Evolutionary conservation across 1,139 yeast species (phyloP).

Genomic region (Taphrina confusa): DNA sequence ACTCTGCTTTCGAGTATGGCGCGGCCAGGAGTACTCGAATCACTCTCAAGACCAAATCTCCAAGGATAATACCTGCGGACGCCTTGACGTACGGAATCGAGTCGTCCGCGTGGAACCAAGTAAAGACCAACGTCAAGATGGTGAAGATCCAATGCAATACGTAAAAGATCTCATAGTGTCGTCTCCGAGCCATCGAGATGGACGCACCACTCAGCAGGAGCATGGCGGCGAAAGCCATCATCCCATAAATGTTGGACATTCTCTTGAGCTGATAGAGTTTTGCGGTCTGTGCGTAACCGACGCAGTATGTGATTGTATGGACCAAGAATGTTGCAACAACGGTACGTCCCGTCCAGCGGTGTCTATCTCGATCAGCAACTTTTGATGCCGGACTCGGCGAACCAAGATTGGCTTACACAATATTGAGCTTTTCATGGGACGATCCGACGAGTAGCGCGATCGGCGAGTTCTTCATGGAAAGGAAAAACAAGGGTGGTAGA

Average conservation of each 20-base stretch:
- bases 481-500: conserved; percentile 57
- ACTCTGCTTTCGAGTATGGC: conserved; percentile 1
- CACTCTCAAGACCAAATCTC: conserved; percentile 38
- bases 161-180: conserved; percentile 39
- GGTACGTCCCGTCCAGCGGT: conserved; percentile 66
- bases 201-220: conserved; percentile 38
- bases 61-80: conserved; percentile 37
- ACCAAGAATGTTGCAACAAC: conserved; percentile 52
- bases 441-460: conserved; percentile 67
- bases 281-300: conserved; percentile 33
- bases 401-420: conserved; percentile 44
- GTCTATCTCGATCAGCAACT: conserved; percentile 44
- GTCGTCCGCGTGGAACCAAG: conserved; percentile 38
- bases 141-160: conserved; percentile 38
- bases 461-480: conserved; percentile 69
- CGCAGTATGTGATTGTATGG: conserved; percentile 43
- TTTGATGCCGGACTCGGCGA: not conserved
- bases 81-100: conserved; percentile 39
- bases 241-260: conserved; percentile 39
- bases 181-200: conserved; percentile 37
- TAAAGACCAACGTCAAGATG: conserved; percentile 34
- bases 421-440: conserved; percentile 61
- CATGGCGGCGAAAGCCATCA: conserved; percentile 38
- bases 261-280: conserved; percentile 35
- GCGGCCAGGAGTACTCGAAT: conserved; percentile 27